Evolutionary conservation across 129 eudicot genomes (phyloP), one percentile per base, ranked within the genome.

Genomic region (Cynara cardunculus): DNA sequence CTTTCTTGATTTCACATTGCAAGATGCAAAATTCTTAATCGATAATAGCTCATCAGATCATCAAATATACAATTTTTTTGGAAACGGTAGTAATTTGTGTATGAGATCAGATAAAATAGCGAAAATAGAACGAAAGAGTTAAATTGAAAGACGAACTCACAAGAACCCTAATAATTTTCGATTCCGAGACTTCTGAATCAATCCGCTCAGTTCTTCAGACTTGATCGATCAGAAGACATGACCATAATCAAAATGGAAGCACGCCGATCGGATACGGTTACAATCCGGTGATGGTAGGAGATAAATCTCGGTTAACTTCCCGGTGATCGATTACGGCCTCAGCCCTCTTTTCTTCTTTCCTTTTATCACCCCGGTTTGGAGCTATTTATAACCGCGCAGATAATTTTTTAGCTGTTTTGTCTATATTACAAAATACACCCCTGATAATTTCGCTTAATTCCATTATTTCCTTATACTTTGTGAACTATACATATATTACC

Each of bases 131-230:
- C 18, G 6, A 83, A 77, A 7, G 25, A 83, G 74, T 83, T 83
- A 78, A 62, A 71, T 64, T 41, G 69, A 62, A 22, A 83, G 79
- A 73, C 16, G 56, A 83, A 83, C 86, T 83, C 25, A 83, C 86
- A 14, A 24, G 67, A 83, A 83, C 86, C 86, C 86, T 77, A 83
- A 62, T 70, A 35, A 27, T 71, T 49, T 14, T 39, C 30, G 35
- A 71, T 71, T 64, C 56, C 56, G 27, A 22, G 53, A 34, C 71
- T 71, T 71, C 10, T 35, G 75, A 35, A 71, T 71, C 59, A 71
- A 71, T 71, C 75, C 59, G 28, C 18, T 64, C 72, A 76, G 80
- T 76, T 76, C 22, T 21, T 76, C 16, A 61, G 13, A 19, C 59
- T 62, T 64, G 53, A 31, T 22, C 53, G 72, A 76, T 76, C 71